Evolutionary conservation across 352 stramenopile genomes (phyloP), one percentile per base, ranked within the genome.

Genomic region (Pythium monospermum): DNA sequence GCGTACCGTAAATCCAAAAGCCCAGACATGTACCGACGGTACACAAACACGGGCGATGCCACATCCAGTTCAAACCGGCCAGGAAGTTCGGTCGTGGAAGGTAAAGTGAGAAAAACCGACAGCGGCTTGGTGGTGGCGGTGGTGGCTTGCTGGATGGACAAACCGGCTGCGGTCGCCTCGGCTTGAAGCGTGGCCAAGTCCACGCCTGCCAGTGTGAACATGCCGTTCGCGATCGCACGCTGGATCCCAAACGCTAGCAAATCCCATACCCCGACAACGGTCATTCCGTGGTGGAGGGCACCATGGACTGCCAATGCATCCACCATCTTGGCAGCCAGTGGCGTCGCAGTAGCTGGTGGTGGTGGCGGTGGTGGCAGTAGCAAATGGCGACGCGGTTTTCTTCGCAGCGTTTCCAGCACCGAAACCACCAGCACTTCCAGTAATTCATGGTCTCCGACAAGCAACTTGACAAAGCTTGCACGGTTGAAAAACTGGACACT

Each of bases 401-500:
- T 68, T 36, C 72, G 73, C 45, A 91, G 40, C 23, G 80, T 91
- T 57, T 89, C 76, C 8, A 88, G 62, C 13, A 91, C 73, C 1
- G 80, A 87, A 3, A 66, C 68, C 16, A 87, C 66, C 15, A 94
- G 55, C 2, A 90, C 79, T 52, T 88, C 79, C 23, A 93, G 56
- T 7, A 93, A 47, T 25, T 84, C 77, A 57, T 88, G 81, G 51
- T 89, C 68, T 6, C 68, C 62, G 21, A 89, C 76, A n/a, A 93
- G 48, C 2, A 87, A 68, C 57, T 84, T 83, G 16, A 99, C 95
- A 68, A 98, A 99, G 6, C 87, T 96, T 26, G 93, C 87, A n/a
- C 96, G 89, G 64, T 99, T 99, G 55, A 99, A 88, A 55, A 99
- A 99, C 68, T 99, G 96, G 5, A 99, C 96, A 28, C 78, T 93